Evolutionary conservation across 352 stramenopile genomes (phyloP), one percentile per base, ranked within the genome.

Genomic region (Phytopythium sindhum): DNA sequence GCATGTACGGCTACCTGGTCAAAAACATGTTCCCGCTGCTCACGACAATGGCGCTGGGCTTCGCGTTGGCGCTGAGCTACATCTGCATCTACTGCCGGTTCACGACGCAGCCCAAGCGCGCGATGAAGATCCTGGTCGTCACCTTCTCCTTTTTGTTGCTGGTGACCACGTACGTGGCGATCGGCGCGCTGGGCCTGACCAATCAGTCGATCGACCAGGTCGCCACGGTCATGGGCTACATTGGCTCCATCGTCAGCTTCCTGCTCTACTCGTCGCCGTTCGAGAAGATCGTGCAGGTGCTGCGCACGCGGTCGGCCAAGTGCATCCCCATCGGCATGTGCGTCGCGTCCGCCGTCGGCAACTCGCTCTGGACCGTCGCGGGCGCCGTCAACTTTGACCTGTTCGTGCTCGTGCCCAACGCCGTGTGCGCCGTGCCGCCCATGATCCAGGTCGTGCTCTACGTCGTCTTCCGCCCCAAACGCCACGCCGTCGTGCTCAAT

Each of bases 11-110:
- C 37, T 61, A 51, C 23, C 37, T 61, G 6, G 55, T 19, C 24
- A 67, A 70, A 53, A 67, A 76, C 44, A 65, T 74, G 39, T 78
- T 78, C 42, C 71, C 68, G n/a, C 65, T 78, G 45, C 71, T 78
- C 60, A 60, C 63, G 4, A 75, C 68, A 7, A 73, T 70, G 53
- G 48, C 72, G 9, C 67, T 75, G 52, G 75, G 75, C 11, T 64
- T 63, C 26, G 33, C 70, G 10, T 53, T 80, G 45, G 44, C 72
- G 5, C 37, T 77, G 19, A 21, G 63, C 21, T 83, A 83, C 64
- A 65, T 80, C 11, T 39, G n/a, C 24, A 63, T 80, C 31, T 83
- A 69, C 61, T 63, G 66, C 58, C 57, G 63, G 33, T 78, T 63
- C 60, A 82, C 74, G 37, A 64, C 59, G n/a, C 66, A 77, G 44